Evolutionary conservation across 1,284 basidiomycete genomes (phyloP), one percentile per base, ranked within the genome.

Genomic region (Ustanciosporium gigantosporum): DNA sequence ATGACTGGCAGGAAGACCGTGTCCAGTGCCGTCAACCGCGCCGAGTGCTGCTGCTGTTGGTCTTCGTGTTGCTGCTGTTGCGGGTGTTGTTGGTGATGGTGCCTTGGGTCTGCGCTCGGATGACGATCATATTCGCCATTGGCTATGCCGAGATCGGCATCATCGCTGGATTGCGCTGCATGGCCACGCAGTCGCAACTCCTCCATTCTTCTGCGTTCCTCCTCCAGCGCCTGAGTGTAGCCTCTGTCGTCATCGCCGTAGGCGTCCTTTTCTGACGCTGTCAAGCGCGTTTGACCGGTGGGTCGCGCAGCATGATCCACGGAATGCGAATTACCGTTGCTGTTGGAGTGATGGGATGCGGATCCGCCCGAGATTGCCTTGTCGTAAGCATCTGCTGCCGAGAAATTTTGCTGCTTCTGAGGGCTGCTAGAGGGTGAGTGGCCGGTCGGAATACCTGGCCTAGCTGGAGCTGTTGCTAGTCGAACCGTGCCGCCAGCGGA

Each of bases 1-100:
- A 74, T 67, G 24, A 74, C 69, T 8, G 71, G 71, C 15, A 72
- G 39, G 39, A 74, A 65, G 16, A 74, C 65, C 0, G 64, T 66
- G 39, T 74, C 68, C 17, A 72, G 46, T 2, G 71, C 71, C 1
- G 64, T 68, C 17, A 64, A 40, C 4, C 57, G 47, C 17, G 43
- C 65, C n/a, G 44, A 41, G 21, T 48, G 41, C 36, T 57, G 46
- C 25, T 27, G 29, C 40, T 50, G 47, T 15, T 41, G 46, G n/a
- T 34, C 36, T 21, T 39, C 37, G 9, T 37, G 34, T 14, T 53
- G 50, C 4, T 53, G 43, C 23, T 42, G 47, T 23, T 46, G 43
- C 17, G 25, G 32, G 15, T 36, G 42, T 20, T 44, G 48, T 21
- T 44, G 36, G 15, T 40, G 36, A 5, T 40, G 24, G 14, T 39